phyloP scores from a whole-genome alignment of 1,139 yeast species.

The Kodamaea plutei region DNA sequence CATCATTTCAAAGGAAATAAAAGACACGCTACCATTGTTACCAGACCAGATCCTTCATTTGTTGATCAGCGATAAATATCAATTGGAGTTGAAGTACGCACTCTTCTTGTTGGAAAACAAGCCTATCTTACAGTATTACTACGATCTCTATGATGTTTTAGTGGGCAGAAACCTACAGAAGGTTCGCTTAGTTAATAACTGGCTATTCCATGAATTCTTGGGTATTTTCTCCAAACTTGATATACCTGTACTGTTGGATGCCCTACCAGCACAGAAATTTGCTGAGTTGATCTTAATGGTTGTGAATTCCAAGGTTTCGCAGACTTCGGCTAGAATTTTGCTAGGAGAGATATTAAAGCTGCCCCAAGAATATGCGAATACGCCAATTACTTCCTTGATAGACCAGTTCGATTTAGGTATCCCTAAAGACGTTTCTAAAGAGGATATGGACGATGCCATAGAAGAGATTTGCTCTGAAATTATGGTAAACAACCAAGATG shows the following conservation, averaged over 20 bases:
- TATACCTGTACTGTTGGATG: constrained; percentile 29
- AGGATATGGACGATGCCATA: constrained; percentile 41
- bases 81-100: constrained; percentile 69
- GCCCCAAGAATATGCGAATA: constrained; percentile 26
- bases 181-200: constrained; percentile 56
- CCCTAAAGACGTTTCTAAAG: constrained; percentile 27
- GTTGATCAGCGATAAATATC: constrained; percentile 49
- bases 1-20: constrained; percentile 28
- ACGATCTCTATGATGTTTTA: constrained; percentile 32
- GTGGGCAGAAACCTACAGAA: constrained; percentile 17
- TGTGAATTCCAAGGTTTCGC: constrained; percentile 20
- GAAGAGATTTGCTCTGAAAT: constrained; percentile 50
- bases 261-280: constrained; percentile 28
- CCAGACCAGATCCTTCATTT: constrained; percentile 59
- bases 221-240: constrained; percentile 62
- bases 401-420: constrained; percentile 52
- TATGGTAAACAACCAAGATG: constrained; percentile 47
- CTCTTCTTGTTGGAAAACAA: constrained; percentile 51
- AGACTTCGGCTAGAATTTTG: constrained; percentile 61
- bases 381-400: constrained; percentile 41
- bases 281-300: constrained; percentile 25
- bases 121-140: constrained; percentile 48
- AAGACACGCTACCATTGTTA: constrained; percentile 49
- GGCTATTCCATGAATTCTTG: constrained; percentile 79
- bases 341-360: constrained; percentile 55